Evolutionary conservation across 176 grass and related monocot genomes (phyloP), one percentile per base, ranked within the genome.

Genomic region (Musa beccarii): DNA sequence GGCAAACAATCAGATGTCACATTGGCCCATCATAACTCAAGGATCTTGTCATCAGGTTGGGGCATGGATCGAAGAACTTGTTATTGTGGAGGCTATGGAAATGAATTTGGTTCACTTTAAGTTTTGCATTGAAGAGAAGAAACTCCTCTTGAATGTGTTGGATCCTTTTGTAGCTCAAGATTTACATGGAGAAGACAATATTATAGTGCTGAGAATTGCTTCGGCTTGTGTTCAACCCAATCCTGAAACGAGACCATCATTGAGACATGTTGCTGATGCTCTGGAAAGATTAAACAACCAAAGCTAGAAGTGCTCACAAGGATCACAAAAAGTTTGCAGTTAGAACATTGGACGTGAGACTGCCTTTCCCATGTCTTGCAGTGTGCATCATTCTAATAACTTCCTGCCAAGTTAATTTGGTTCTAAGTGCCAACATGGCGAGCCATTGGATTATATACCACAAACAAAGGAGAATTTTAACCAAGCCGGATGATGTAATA

Each of bases 31-130:
- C 11, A 22, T 84, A 77, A 82, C 72, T 66, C 89, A 89, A 87
- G 84, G 87, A 72, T 78, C 83, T 80, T 88, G 73, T 25, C 93
- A 97, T 82, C 86, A 91, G 81, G 94, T 90, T 66, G 3, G 6
- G 4, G 4, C 4, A 43, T 43, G 4, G 34, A 5, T 43, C 4
- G 4, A 6, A 43, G 34, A 5, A 10, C 3, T 78, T 10, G 69
- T 85, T 74, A 77, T 93, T 52, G 70, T 93, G 78, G 90, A 98
- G 66, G 89, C 90, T 55, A 73, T 84, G 82, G 87, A 91, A 79
- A 93, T 93, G 86, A 88, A 91, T 77, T 78, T 98, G 50, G 94
- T 93, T 29, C 86, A 84, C 22, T 93, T 98, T 25, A 86, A 91
- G 28, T 84, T 93, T 26, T 98, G 88, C 72, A 98, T 98, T 22